A percentile compares a stretch with the other conserved stretches of the same genome.
Evolutionary conservation across 495 filamentous ascomycete genomes (phyloP).

Genomic region (Penicillium daleae): DNA sequence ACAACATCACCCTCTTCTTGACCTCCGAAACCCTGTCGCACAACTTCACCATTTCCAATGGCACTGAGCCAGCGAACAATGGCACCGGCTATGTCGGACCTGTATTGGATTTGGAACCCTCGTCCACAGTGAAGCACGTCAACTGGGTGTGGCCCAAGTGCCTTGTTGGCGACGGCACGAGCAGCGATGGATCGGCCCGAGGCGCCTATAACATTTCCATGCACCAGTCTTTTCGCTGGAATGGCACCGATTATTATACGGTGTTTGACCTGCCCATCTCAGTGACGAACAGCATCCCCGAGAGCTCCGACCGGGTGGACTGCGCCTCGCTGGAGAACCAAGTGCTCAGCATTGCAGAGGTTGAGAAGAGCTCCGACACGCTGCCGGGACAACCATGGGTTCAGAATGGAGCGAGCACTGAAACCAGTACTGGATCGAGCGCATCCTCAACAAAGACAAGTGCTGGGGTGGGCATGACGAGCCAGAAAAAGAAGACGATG

Average conservation of each 20-base stretch:
- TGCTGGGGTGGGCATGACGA: background rate
- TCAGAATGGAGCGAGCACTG: slow-evolving; percentile 11
- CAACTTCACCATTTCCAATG: slow-evolving; percentile 73
- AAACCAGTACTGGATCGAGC: slow-evolving; percentile 13
- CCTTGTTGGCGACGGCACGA: slow-evolving; percentile 50
- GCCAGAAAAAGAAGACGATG: slow-evolving; percentile 2
- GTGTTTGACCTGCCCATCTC: slow-evolving; percentile 69
- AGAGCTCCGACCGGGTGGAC: slow-evolving; percentile 22
- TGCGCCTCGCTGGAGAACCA: slow-evolving; percentile 27
- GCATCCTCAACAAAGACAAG: slow-evolving; percentile 9
- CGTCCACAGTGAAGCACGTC: slow-evolving; percentile 70
- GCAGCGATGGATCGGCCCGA: slow-evolving; percentile 30
- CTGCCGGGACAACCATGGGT: slow-evolving; percentile 30
- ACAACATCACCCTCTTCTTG: slow-evolving; percentile 68
- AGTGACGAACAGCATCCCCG: slow-evolving; percentile 63
- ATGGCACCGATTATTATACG: slow-evolving; percentile 65
- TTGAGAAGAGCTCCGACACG: slow-evolving; percentile 22
- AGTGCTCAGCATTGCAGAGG: slow-evolving; percentile 17
- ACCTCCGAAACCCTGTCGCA: slow-evolving; percentile 60
- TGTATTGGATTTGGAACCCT: slow-evolving; percentile 62
- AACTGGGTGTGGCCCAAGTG: slow-evolving; percentile 71
- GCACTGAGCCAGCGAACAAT: slow-evolving; percentile 50
- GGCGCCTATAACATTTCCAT: slow-evolving; percentile 63
- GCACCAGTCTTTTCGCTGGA: slow-evolving; percentile 67
- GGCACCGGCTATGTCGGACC: slow-evolving; percentile 57